These are phyloP conservation scores for Pseudogymnoascus sp. DNA, from an alignment of 2,329 filamentous ascomycete species.

Conservation along the genomic window DNA sequence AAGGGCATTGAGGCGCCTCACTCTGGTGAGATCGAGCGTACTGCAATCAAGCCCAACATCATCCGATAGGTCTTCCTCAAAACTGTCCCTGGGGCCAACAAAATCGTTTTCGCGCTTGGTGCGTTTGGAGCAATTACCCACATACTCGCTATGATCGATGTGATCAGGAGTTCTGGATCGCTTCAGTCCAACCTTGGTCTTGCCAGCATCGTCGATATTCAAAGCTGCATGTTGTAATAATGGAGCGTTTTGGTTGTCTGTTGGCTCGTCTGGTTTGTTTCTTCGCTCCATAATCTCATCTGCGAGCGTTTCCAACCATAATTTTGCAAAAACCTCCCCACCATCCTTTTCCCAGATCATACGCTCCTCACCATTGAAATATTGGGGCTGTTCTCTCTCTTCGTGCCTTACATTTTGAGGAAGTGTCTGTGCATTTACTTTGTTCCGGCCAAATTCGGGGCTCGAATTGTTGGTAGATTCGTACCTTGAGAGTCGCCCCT, in stretches of 20 bases:
- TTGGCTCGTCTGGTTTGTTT: not conserved
- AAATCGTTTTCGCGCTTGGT: not conserved
- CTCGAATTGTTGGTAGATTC: not conserved
- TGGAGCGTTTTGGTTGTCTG: not conserved
- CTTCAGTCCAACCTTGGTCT: not conserved
- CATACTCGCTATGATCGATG: not conserved
- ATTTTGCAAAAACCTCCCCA: not conserved
- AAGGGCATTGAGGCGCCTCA: not conserved
- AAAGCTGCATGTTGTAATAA: not conserved
- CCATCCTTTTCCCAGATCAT: not conserved
- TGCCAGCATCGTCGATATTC: not conserved
- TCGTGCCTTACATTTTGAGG: not conserved
- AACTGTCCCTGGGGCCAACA: not conserved
- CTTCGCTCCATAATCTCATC: conserved; percentile 1
- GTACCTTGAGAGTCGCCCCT: not conserved
- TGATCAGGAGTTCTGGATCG: not conserved
- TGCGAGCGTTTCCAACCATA: not conserved
- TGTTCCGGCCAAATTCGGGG: not conserved
- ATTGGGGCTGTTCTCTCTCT: not conserved
- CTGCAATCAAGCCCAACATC: not conserved
- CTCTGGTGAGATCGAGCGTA: not conserved
- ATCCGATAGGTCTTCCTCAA: not conserved
- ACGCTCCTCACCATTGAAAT: not conserved
- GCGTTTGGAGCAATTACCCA: not conserved
- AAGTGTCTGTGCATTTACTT: not conserved